These are phyloP conservation scores for Xylaria sp. DNA, from an alignment of 2,329 filamentous ascomycete genomes.

Conservation along the genomic window DNA sequence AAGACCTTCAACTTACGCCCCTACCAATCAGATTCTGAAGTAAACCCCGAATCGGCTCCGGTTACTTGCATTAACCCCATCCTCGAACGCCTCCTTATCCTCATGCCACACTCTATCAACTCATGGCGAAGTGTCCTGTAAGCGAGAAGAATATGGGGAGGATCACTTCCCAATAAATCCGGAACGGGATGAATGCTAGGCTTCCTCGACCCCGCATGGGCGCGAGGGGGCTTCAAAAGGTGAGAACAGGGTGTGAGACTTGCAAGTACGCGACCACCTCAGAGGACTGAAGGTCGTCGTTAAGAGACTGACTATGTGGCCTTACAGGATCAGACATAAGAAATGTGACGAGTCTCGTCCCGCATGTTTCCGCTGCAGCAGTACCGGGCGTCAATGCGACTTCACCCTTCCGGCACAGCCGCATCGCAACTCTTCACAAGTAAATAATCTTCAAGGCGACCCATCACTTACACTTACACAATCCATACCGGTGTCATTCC, in stretches of 20 bases:
- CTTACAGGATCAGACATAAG: slow-evolving; percentile 20
- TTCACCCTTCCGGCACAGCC: slow-evolving; percentile 8
- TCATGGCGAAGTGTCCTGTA: too few species aligned
- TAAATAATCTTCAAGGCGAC: background rate
- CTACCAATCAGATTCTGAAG: slow-evolving; percentile 10
- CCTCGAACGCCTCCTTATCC: background rate
- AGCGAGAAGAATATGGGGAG: background rate
- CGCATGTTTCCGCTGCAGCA: slow-evolving; percentile 14
- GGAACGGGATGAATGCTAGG: background rate
- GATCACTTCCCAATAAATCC: background rate
- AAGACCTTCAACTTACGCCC: slow-evolving; percentile 13
- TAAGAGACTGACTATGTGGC: background rate
- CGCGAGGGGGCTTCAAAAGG: slow-evolving; percentile 14
- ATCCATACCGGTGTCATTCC: background rate
- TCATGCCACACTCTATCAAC: background rate
- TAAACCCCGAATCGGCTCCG: background rate
- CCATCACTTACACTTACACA: background rate
- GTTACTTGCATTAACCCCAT: background rate
- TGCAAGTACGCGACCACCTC: slow-evolving; percentile 16
- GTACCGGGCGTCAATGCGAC: slow-evolving; percentile 17
- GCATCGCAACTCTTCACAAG: background rate
- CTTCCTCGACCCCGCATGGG: slow-evolving; percentile 13
- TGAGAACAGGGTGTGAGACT: slow-evolving; percentile 16
- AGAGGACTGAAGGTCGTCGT: background rate
- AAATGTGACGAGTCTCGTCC: slow-evolving; percentile 24